These are phyloP conservation scores for Zoysia pacifica DNA, from an alignment of 176 grass and related monocot species.

Conservation along the genomic window DNA sequence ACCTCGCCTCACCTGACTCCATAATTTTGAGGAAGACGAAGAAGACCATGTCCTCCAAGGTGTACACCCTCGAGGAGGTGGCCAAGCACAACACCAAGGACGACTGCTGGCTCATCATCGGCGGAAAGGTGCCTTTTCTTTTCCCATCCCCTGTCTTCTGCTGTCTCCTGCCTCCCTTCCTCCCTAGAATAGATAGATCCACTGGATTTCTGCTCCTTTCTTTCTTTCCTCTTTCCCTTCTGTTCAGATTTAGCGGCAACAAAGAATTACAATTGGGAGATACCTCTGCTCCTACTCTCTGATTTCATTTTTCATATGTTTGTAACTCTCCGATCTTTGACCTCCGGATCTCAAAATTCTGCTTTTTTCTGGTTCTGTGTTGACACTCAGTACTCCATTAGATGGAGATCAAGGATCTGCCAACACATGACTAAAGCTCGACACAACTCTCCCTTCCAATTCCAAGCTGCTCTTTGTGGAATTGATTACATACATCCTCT, in stretches of 20 bases:
- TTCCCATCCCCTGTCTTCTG: not conserved
- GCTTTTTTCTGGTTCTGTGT: not conserved
- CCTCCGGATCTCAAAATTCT: not conserved
- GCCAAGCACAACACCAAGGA: slow-evolving; percentile 59
- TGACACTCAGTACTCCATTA: not conserved
- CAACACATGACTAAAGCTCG: not conserved
- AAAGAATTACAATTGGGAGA: not conserved
- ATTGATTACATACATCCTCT: not conserved
- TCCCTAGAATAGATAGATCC: not conserved
- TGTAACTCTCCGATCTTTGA: not conserved
- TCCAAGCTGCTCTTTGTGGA: not conserved
- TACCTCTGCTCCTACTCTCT: not conserved
- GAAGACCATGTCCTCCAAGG: slow-evolving; percentile 37
- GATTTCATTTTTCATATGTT: not conserved
- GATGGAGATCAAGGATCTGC: not conserved
- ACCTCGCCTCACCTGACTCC: not conserved
- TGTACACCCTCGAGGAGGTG: slow-evolving; percentile 48
- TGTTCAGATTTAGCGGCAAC: not conserved
- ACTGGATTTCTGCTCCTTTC: not conserved
- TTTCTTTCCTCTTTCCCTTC: not conserved
- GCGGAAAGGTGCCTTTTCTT: slow-evolving; percentile 30
- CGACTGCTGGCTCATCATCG: slow-evolving; percentile 64
- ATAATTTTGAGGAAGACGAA: not conserved
- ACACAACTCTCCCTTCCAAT: not conserved
- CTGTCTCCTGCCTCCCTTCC: not conserved